Base-by-base conservation (phyloP, 1,284 basidiomycete genomes). In the Blastosporella zonata region DNA sequence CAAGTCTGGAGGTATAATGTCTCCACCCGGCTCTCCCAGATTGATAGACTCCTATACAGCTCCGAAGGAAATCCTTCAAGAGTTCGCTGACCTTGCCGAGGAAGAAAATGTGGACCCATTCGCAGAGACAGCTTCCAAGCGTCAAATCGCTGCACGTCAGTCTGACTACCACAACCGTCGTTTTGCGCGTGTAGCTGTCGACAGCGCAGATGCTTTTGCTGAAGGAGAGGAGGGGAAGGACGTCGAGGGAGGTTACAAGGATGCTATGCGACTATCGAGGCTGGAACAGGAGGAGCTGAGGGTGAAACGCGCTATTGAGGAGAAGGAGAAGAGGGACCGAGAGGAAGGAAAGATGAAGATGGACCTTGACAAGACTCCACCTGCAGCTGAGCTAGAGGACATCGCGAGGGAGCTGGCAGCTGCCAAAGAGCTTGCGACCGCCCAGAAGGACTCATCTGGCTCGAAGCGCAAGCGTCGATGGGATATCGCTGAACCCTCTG, bases 121-220 rank as follows among this genome's bases (percentile, higher is more conserved):
- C 62, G 88, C 90, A 49, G 93, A 95, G 69, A 92, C 92, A 25
- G 90, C 93, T 31, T 89, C 86, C 52, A 85, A 90, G 62, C 88
- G 92, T 56, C 96, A 98, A 75, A 93, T 99, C 64, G 91, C 95
- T 15, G 77, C 90, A 38, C 83, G 97, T 37, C 93, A 98, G 74
- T 90, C 86, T 51, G 96, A 98, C 69, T 99, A 99, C 66, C 97
- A 99, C 64, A 85, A 90, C 59, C 83, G 94, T 50, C 82, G 95
- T 31, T 99, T 98, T 72, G 81, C 81, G 60, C 84, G 94, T 41
- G 79, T 85, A 54, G 88, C 83, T 18, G 76, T 84, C 57, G 86
- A 89, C 44, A 87, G 86, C 54, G 79, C 78, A 9, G 91, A 93
- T 70, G 89, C 87, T 0, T 93, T 93, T 63, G 74, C 82, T 55